A percentile compares a stretch with the other conserved stretches of the same genome.
Conservation (phyloP, 768 basidiomycete species). For the Amyloporia xantha region DNA sequence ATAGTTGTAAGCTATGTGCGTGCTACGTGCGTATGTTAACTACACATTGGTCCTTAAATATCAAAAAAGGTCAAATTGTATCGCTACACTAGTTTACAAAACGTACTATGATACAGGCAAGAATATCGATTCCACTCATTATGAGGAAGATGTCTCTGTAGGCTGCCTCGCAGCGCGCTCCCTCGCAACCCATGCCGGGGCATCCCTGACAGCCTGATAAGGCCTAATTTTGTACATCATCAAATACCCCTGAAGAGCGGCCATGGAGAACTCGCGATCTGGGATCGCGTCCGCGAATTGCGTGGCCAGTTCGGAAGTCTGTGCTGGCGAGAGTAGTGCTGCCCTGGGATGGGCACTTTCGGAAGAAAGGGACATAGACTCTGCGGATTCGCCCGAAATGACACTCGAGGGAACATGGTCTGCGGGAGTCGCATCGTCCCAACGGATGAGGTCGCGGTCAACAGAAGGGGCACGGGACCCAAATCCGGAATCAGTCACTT, state of each 20-base stretch:
- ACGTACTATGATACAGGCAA: too few relatives aligned
- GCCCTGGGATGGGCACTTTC: not conserved
- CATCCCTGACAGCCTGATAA: slow-evolving; percentile 36
- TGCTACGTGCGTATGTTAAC: too few relatives aligned
- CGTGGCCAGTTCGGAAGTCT: slow-evolving; percentile 42
- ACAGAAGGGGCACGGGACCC: not conserved
- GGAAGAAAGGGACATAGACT: not conserved
- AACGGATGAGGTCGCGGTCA: not conserved
- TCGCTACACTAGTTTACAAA: too few relatives aligned
- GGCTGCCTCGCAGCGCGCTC: too few relatives aligned
- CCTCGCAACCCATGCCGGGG: slow-evolving; percentile 11
- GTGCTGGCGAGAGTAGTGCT: slow-evolving; percentile 19
- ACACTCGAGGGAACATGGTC: not conserved
- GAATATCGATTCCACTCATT: too few relatives aligned
- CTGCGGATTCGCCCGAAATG: not conserved
- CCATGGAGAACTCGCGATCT: slow-evolving; percentile 27
- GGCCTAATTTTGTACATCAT: slow-evolving; percentile 65
- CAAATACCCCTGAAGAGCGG: slow-evolving; percentile 49
- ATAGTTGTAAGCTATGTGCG: too few relatives aligned
- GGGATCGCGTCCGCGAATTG: slow-evolving; percentile 51
- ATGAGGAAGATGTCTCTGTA: too few relatives aligned
- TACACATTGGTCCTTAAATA: too few relatives aligned
- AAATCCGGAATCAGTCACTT: not conserved
- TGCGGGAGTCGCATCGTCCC: not conserved
- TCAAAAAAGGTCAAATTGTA: too few relatives aligned